Base-by-base conservation (phyloP, 768 basidiomycete species). In the Rhodosporidiobolus odoratus region DNA sequence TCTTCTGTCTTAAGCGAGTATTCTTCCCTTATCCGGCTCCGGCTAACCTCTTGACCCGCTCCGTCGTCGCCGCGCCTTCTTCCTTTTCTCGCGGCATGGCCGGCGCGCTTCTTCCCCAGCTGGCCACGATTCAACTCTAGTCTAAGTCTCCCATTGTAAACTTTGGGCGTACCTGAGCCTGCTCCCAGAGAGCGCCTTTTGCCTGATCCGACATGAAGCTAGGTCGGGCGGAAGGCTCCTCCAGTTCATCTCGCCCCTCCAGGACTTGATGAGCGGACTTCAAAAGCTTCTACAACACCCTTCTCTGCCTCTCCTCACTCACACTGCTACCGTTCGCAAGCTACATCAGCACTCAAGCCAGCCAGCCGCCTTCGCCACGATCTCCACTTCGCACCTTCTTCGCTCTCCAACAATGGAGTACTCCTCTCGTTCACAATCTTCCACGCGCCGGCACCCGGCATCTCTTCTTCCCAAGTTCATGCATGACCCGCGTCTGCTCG, bases 401-500 rank as follows among this genome's bases (percentile, higher is more conserved):
- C 58, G 17, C 23, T 35, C 50, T 30, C 43, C 66, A 3, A 16
- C 57, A 23, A 66, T 72, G 66, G 64, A 68, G 32, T 56, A 32
- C 58, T 38, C 58, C 34, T 64, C 66, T 23, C 10, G 60, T 68
- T 50, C 70, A 21, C 66, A 72, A 54, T 41, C 69, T 25, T 74
- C 75, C 58, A 66, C 68, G 38, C 76, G 75, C 27, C 64, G 74
- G 27, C 80, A 82, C 74, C 90, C 90, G 50, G 88, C 88, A 60
- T 96, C 93, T 35, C 90, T 96, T 76, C 79, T 92, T 62, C 89
- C 89, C 71, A 82, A 85, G 65, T 84, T 84, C 69, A 80, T 83
- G 75, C 95, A 97, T 83, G 87, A 91, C 81, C 88, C 88, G 32
- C 86, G 85, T 70, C 85, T 97, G 72, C 83, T 94, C 70, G 84